Conservation (phyloP, 768 basidiomycete genomes). For the Paxillus involutus region DNA sequence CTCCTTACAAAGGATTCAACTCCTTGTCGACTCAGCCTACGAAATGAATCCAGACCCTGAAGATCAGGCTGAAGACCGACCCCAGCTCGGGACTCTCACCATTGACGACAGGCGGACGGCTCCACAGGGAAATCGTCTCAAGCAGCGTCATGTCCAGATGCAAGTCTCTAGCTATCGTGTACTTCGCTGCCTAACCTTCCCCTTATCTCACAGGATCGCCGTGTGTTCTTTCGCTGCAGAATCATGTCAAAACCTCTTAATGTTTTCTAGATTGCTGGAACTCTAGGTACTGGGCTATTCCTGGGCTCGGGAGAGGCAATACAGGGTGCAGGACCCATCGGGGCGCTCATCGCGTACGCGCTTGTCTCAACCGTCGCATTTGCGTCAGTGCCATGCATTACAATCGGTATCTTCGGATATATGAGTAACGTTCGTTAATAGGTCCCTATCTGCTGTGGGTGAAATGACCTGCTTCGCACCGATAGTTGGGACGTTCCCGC, state of each 20-base stretch:
- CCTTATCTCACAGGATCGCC: constrained; percentile 40
- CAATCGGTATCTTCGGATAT: constrained; percentile 25
- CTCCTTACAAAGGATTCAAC: too few relatives aligned
- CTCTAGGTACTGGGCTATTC: constrained; percentile 74
- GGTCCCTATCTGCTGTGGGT: constrained; percentile 63
- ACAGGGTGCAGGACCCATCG: constrained; percentile 61
- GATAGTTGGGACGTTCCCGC: constrained; percentile 76
- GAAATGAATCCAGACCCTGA: too few relatives aligned
- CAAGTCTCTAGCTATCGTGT: constrained; percentile 28
- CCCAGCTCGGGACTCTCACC: too few relatives aligned
- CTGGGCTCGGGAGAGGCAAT: constrained; percentile 68
- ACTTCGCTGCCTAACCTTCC: background rate
- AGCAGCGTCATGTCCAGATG: constrained; percentile 83
- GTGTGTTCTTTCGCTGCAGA: constrained; percentile 37
- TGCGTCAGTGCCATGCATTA: constrained; percentile 37
- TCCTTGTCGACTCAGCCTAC: too few relatives aligned
- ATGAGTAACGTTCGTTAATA: constrained; percentile 14
- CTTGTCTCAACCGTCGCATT: constrained; percentile 69
- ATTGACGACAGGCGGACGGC: too few relatives aligned
- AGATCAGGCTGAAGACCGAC: too few relatives aligned
- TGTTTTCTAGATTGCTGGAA: constrained; percentile 59
- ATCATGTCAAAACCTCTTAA: background rate
- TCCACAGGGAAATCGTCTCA: constrained; percentile 31
- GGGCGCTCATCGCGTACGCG: constrained; percentile 62
- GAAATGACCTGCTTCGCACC: constrained; percentile 82